Conservation (phyloP, 495 filamentous ascomycete genomes). For the Penicillium simplicissimum region DNA sequence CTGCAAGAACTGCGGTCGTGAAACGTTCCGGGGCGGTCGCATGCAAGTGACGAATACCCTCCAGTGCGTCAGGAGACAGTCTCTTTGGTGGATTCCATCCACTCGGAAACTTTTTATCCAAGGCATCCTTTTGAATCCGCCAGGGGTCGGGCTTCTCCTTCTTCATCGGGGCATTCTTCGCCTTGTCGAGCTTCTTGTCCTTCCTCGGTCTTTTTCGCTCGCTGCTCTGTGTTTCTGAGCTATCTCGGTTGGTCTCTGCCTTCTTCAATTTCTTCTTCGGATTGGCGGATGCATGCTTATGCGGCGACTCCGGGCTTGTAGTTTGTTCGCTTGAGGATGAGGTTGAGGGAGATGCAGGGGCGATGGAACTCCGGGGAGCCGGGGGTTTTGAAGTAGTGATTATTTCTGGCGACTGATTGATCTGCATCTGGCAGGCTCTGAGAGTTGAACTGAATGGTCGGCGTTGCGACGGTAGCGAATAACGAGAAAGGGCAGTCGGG, state of each 20-base stretch:
- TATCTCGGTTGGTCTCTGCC: neutral
- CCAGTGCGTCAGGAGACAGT: slow-evolving; percentile 86
- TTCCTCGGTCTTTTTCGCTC: slow-evolving; percentile 5
- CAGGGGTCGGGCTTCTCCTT: slow-evolving; percentile 57
- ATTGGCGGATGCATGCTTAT: neutral
- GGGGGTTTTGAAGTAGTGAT: neutral
- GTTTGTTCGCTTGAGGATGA: slow-evolving; percentile 1
- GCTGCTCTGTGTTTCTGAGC: neutral
- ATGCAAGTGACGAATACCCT: slow-evolving; percentile 81
- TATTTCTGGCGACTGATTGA: neutral
- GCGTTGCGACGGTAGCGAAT: slow-evolving; percentile 2
- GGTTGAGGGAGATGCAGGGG: neutral
- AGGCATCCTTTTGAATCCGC: slow-evolving; percentile 68
- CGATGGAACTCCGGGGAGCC: neutral
- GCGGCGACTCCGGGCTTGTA: neutral
- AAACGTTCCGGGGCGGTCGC: slow-evolving; percentile 71
- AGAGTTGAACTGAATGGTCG: slow-evolving; percentile 20
- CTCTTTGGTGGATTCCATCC: slow-evolving; percentile 82
- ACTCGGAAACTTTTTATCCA: slow-evolving; percentile 70
- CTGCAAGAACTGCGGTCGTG: slow-evolving; percentile 70
- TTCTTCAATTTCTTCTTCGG: neutral
- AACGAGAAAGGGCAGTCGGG: neutral
- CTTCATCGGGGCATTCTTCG: slow-evolving; percentile 6
- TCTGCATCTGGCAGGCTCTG: neutral
- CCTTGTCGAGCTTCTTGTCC: slow-evolving; percentile 10